A percentile compares a stretch with the other conserved stretches of the same genome.
Conservation (phyloP, 345 rosid species). For the Melaleuca quinquenervia region DNA sequence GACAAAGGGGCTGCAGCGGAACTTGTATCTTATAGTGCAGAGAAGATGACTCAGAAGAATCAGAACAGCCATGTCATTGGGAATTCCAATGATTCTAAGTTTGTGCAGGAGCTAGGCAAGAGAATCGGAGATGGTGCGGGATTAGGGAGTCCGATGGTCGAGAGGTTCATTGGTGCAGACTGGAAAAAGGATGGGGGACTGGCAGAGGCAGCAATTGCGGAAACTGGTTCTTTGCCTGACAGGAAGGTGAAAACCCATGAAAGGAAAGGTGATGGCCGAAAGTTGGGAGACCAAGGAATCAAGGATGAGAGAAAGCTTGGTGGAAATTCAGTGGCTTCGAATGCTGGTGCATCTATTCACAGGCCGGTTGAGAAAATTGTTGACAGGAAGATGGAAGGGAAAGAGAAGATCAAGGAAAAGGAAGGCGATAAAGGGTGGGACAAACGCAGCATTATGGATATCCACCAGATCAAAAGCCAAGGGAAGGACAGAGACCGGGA, state of each 20-base stretch:
- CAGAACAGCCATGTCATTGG: conserved; percentile 9
- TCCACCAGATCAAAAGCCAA: conserved; percentile 11
- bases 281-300: conserved; percentile 13
- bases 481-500: conserved; percentile 19
- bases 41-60: conserved; percentile 13
- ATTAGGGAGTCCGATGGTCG: conserved; percentile 10
- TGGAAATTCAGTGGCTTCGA: conserved; percentile 15
- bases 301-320: conserved; percentile 11
- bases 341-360: conserved; percentile 14
- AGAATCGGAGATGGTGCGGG: conserved; percentile 26
- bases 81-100: conserved; percentile 13
- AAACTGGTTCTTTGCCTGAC: conserved; percentile 10
- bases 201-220: conserved; percentile 6
- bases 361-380: conserved; percentile 11
- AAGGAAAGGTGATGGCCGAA: conserved; percentile 16
- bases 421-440: conserved; percentile 16
- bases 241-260: conserved; percentile 20
- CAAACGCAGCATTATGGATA: conserved; percentile 4
- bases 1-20: conserved; percentile 15
- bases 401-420: conserved; percentile 20
- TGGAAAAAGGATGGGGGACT: conserved; percentile 22
- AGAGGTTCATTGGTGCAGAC: conserved; percentile 12
- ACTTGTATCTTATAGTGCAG: conserved; percentile 16
- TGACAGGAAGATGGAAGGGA: conserved; percentile 17
- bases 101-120: conserved; percentile 27